phyloP scores from a whole-genome alignment of 768 basidiomycete genomes.

The Mycena epipterygia region DNA sequence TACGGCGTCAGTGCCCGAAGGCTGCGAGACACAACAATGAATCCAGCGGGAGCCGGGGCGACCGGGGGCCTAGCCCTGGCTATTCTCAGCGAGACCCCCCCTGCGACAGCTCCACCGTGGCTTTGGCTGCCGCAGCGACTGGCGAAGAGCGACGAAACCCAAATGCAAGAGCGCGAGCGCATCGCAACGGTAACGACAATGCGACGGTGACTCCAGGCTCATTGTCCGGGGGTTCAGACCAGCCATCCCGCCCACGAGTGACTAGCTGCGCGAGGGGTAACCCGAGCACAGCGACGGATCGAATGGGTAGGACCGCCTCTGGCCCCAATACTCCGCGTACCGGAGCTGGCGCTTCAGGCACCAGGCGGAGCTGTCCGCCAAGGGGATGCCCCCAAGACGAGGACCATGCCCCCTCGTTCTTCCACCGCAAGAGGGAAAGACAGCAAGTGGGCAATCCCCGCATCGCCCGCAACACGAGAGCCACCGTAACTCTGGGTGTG shows the following conservation, averaged over 20 bases:
- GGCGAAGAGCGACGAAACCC: neutral
- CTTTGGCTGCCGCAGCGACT: too few species aligned
- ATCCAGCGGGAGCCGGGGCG: too few species aligned
- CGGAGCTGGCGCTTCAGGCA: too few species aligned
- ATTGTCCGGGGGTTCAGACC: neutral
- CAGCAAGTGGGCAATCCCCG: slow-evolving; percentile 2
- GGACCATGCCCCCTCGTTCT: slow-evolving; percentile 8
- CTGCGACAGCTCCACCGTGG: too few species aligned
- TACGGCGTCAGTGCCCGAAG: too few species aligned
- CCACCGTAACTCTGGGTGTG: neutral
- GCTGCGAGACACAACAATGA: too few species aligned
- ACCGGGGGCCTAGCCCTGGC: too few species aligned
- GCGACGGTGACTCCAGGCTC: neutral
- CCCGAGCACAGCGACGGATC: neutral
- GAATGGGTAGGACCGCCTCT: neutral
- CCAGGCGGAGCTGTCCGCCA: neutral
- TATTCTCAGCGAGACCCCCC: too few species aligned
- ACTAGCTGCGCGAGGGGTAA: neutral
- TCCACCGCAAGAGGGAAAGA: neutral
- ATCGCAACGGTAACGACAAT: neutral
- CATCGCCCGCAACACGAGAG: neutral
- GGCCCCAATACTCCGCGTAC: neutral
- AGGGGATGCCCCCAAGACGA: neutral
- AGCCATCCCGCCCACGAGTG: neutral
- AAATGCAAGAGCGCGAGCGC: neutral